Evolutionary conservation across 1,284 basidiomycete species (phyloP), one percentile per base, ranked within the genome.

Genomic region (Papiliotrema nemorosa): DNA sequence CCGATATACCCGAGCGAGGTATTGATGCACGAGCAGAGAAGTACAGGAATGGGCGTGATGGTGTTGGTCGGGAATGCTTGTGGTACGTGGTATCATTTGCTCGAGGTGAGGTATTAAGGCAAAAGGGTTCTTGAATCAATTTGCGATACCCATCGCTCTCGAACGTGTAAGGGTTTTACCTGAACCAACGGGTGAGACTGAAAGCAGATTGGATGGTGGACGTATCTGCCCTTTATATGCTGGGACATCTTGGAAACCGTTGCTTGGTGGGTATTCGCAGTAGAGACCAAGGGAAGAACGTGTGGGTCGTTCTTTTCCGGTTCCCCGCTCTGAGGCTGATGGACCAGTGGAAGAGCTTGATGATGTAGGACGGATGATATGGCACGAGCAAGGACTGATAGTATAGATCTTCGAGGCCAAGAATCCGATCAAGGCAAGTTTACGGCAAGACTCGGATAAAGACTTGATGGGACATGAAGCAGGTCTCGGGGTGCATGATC

Each of bases 331-430:
- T 4, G 18, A 24, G 3, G 37, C 43, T 40, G 38, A 44, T 25
- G 14, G 16, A 26, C 14, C 44, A 60, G 61, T 63, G 42, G 61
- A 63, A 48, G 61, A 60, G 42, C 42, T 63, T 5, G 54, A 63
- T 33, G 47, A 42, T 18, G 60, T 62, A 22, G 20, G 29, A n/a
- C 24, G 21, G 1, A 12, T 3, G 18, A 5, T 35, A 13, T 36
- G 35, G 21, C 18, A 13, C 21, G 25, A 12, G 38, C 14, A n/a
- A 6, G 22, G 18, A 31, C 37, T 47, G 37, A 48, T 18, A 2
- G 9, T 18, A 13, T 35, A 59, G 58, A 59, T 59, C 41, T 59
- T 59, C 50, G 31, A 59, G 5, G 39, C 50, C 5, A 42, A 39
- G 14, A 38, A 54, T 27, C 54, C 58, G 10, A 55, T 59, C 26